These are phyloP conservation scores for Arthroderma uncinatum DNA, from an alignment of 2,329 filamentous ascomycete genomes.

Conservation along the genomic window DNA sequence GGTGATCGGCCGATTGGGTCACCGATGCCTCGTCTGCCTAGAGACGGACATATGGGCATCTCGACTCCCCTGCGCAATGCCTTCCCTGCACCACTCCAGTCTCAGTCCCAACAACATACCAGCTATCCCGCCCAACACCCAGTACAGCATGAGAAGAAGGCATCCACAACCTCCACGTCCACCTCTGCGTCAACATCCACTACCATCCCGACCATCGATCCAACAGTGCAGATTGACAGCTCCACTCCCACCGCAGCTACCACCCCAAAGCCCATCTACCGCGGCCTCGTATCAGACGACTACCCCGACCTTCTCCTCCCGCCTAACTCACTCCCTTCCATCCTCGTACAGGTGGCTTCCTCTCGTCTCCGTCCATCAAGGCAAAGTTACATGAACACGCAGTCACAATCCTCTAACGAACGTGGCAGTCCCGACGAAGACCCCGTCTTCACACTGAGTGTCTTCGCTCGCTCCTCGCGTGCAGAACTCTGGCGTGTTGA, in stretches of 20 bases:
- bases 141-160: conserved; percentile 21
- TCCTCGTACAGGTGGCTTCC: conserved; percentile 78
- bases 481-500: conserved; percentile 87
- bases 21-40: conserved; percentile 47
- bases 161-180: not conserved
- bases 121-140: not conserved
- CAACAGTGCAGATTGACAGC: conserved; percentile 25
- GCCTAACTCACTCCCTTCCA: conserved; percentile 76
- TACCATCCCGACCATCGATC: conserved; percentile 29
- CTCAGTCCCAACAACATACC: conserved; percentile 53
- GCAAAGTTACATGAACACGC: conserved; percentile 67
- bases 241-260: conserved; percentile 14
- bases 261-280: conserved; percentile 45
- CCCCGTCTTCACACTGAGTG: conserved; percentile 80
- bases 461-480: conserved; percentile 60
- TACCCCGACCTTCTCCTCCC: conserved; percentile 76
- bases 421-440: conserved; percentile 56
- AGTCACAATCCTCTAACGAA: conserved; percentile 33
- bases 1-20: conserved; percentile 49
- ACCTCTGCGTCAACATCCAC: conserved; percentile 9
- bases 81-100: conserved; percentile 58
- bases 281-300: conserved; percentile 70
- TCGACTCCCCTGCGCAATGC: conserved; percentile 49
- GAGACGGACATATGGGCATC: conserved; percentile 41
- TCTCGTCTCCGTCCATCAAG: conserved; percentile 90